Evolutionary conservation across 345 rosid genomes (phyloP).

Genomic region (Geranium rotundifolium): DNA sequence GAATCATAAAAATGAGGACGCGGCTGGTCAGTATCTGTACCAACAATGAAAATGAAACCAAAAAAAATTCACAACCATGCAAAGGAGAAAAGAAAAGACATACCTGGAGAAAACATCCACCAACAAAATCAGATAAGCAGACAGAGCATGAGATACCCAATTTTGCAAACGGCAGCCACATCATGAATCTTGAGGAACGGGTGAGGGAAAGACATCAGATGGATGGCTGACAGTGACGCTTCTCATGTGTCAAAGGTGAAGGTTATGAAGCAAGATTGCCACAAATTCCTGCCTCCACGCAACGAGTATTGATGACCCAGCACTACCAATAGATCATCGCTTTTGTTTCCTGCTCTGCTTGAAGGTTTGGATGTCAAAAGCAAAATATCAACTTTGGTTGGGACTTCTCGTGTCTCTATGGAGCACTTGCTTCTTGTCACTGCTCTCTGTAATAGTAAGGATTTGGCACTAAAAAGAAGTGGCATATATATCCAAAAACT

Average conservation of each 20-base stretch:
- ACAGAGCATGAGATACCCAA: slow-evolving; percentile 10
- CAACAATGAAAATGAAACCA: neutral
- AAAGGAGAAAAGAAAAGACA: neutral
- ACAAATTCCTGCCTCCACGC: slow-evolving; percentile 13
- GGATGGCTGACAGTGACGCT: slow-evolving; percentile 16
- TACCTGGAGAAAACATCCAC: neutral
- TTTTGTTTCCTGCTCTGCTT: slow-evolving; percentile 8
- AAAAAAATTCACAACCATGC: neutral
- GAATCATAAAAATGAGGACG: too few relatives aligned
- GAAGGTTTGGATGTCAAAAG: slow-evolving; percentile 12
- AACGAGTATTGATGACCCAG: slow-evolving; percentile 16
- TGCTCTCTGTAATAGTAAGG: too few relatives aligned
- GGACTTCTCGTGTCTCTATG: too few relatives aligned
- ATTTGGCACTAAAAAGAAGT: too few relatives aligned
- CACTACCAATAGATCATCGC: neutral
- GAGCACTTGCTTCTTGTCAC: too few relatives aligned
- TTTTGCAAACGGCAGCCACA: slow-evolving; percentile 13
- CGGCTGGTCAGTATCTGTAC: neutral
- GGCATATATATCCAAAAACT: too few relatives aligned
- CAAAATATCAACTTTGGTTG: slow-evolving; percentile 4
- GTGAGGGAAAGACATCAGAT: slow-evolving; percentile 11
- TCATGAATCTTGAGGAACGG: slow-evolving; percentile 12
- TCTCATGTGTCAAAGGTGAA: slow-evolving; percentile 19
- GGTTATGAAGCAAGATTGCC: slow-evolving; percentile 8
- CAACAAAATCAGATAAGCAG: neutral